phyloP scores from a whole-genome alignment of 2,329 filamentous ascomycete species.

The Xylaria sp. region DNA sequence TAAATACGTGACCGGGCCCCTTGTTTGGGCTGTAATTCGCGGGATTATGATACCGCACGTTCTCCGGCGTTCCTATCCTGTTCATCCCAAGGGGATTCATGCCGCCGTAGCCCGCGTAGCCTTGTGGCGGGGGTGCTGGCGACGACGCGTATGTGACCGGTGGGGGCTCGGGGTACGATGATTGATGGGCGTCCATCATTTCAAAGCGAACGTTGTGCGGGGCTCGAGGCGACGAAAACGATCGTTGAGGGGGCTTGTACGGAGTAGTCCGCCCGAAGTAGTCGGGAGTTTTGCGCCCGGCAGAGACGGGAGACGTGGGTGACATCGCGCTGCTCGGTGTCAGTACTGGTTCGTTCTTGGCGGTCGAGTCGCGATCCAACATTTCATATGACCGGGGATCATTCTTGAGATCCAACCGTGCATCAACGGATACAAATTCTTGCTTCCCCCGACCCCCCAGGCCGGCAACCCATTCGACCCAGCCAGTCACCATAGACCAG shows the following conservation, averaged over 20 bases:
- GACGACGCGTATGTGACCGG: slow-evolving; percentile 34
- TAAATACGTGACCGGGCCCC: slow-evolving; percentile 43
- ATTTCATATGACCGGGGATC: slow-evolving; percentile 82
- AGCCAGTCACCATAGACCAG: slow-evolving; percentile 85
- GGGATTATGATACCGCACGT: slow-evolving; percentile 35
- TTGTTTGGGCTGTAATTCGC: slow-evolving; percentile 39
- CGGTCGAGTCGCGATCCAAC: slow-evolving; percentile 69
- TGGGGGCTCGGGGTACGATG: slow-evolving; percentile 45
- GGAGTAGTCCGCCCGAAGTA: slow-evolving; percentile 65
- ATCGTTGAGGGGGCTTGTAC: slow-evolving; percentile 65
- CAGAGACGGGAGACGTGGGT: slow-evolving; percentile 53
- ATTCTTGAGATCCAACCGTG: slow-evolving; percentile 69
- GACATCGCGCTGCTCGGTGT: slow-evolving; percentile 56
- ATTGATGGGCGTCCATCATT: slow-evolving; percentile 53
- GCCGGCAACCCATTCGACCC: slow-evolving; percentile 72
- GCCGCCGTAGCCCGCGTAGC: slow-evolving; percentile 49
- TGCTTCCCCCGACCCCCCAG: slow-evolving; percentile 64
- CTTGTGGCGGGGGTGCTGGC: slow-evolving; percentile 15
- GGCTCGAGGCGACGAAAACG: slow-evolving; percentile 66
- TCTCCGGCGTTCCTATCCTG: slow-evolving; percentile 55
- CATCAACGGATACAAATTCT: slow-evolving; percentile 92
- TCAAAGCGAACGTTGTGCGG: slow-evolving; percentile 59
- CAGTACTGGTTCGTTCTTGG: slow-evolving; percentile 59
- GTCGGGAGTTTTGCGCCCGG: slow-evolving; percentile 53
- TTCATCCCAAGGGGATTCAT: slow-evolving; percentile 69